Evolutionary conservation across 2,329 filamentous ascomycete genomes (phyloP).

Genomic region (Conoideocrella luteorostrata): DNA sequence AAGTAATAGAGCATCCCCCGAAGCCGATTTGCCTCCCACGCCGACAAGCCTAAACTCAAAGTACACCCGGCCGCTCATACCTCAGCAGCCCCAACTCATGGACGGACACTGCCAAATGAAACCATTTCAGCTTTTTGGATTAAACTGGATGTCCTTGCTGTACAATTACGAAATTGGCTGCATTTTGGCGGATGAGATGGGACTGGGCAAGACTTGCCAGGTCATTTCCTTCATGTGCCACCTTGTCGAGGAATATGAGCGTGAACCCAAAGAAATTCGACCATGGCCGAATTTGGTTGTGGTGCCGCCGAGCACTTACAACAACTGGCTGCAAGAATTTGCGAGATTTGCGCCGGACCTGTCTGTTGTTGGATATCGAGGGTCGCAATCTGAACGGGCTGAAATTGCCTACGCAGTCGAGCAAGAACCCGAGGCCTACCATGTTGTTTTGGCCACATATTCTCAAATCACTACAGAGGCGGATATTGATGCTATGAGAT

Average conservation of each 20-base stretch:
- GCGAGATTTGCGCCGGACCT: conserved; percentile 75
- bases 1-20: conserved; percentile 21
- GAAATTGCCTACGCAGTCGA: conserved; percentile 61
- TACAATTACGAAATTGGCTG: conserved; percentile 75
- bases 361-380: conserved; percentile 64
- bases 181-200: conserved; percentile 97
- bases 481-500: conserved; percentile 45
- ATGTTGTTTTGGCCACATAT: conserved; percentile 55
- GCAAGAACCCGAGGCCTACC: conserved; percentile 57
- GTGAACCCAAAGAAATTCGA: conserved; percentile 22
- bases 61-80: conserved; percentile 37
- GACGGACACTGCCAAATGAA: conserved; percentile 71
- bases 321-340: conserved; percentile 94
- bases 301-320: conserved; percentile 86
- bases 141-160: conserved; percentile 89
- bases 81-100: conserved; percentile 70
- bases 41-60: conserved; percentile 32
- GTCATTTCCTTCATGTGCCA: conserved; percentile 89
- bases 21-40: conserved; percentile 34
- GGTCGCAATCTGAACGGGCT: conserved; percentile 59
- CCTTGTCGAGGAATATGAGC: conserved; percentile 58
- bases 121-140: conserved; percentile 85
- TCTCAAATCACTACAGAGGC: conserved; percentile 49
- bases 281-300: conserved; percentile 75
- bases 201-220: conserved; percentile 91